These are phyloP conservation scores for Globisporangium perplexum DNA, from an alignment of 352 stramenopile genomes.

Conservation along the genomic window DNA sequence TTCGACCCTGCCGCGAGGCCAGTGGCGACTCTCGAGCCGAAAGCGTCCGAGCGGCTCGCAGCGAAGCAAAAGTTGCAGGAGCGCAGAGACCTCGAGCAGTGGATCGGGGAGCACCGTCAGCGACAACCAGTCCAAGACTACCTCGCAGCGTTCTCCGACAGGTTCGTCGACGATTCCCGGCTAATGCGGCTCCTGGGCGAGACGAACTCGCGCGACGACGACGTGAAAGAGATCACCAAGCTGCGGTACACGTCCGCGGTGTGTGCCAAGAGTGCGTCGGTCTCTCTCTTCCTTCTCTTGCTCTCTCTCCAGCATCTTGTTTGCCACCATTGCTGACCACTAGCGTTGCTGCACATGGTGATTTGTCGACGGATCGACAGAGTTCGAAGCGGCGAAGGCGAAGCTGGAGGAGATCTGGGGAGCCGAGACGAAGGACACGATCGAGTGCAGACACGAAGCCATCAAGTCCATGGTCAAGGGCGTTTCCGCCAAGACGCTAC, in stretches of 20 bases:
- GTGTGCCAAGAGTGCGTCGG: constrained; percentile 27
- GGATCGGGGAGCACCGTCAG: constrained; percentile 9
- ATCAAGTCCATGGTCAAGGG: constrained; percentile 26
- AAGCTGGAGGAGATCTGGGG: constrained; percentile 26
- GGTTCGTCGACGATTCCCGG: constrained; percentile 5
- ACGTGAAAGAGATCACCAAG: constrained; percentile 23
- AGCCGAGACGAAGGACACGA: constrained; percentile 20
- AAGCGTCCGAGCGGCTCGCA: constrained; percentile 17
- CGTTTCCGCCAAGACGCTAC: constrained; percentile 28
- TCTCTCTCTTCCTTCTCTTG: neutral
- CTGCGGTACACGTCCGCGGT: constrained; percentile 31
- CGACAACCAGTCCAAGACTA: constrained; percentile 4
- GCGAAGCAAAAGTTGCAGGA: constrained; percentile 14
- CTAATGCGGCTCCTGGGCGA: constrained; percentile 10
- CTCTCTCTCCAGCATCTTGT: neutral
- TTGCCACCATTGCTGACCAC: neutral
- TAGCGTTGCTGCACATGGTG: neutral
- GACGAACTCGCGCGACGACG: constrained; percentile 5
- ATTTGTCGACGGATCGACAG: constrained; percentile 11
- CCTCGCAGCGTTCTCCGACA: constrained; percentile 9
- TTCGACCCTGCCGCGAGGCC: constrained; percentile 4
- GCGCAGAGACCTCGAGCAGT: constrained; percentile 6
- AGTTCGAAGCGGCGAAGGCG: constrained; percentile 24
- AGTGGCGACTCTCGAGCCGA: neutral
- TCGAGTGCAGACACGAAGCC: constrained; percentile 20